Conservation (phyloP, 371 early-diverging fungal species). For the Mortierella sp. region DNA sequence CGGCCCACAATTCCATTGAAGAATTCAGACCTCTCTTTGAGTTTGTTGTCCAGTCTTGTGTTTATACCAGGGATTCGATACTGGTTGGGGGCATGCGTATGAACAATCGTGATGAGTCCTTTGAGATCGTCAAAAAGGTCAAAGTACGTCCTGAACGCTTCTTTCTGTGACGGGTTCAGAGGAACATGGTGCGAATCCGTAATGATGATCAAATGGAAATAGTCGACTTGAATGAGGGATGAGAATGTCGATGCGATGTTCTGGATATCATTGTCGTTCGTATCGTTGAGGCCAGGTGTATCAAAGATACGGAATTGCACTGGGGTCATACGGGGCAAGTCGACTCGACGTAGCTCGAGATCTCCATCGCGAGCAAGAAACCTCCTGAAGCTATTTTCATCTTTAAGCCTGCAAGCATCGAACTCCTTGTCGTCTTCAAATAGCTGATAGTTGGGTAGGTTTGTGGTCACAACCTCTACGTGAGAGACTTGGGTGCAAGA, state of each 20-base stretch:
- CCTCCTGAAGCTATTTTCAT: not conserved
- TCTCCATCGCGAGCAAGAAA: not conserved
- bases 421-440: not conserved
- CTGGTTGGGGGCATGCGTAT: not conserved
- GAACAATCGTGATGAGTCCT: not conserved
- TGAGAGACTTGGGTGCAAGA: not conserved
- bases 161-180: not conserved
- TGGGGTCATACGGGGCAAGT: not conserved
- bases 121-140: not conserved
- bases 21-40: not conserved
- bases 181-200: not conserved
- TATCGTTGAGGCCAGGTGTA: constrained; percentile 10
- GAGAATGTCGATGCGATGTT: constrained; percentile 4
- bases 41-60: not conserved
- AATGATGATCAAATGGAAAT: constrained; percentile 6
- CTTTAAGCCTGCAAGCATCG: not conserved
- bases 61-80: not conserved
- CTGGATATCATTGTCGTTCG: constrained; percentile 2
- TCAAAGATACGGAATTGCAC: constrained; percentile 5
- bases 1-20: not conserved
- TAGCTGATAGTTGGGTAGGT: not conserved
- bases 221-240: not conserved
- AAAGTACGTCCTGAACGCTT: not conserved
- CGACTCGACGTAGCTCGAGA: not conserved
- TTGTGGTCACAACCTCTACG: not conserved